phyloP scores from a whole-genome alignment of 2,329 filamentous ascomycete genomes.

The Alternaria ethzedia region DNA sequence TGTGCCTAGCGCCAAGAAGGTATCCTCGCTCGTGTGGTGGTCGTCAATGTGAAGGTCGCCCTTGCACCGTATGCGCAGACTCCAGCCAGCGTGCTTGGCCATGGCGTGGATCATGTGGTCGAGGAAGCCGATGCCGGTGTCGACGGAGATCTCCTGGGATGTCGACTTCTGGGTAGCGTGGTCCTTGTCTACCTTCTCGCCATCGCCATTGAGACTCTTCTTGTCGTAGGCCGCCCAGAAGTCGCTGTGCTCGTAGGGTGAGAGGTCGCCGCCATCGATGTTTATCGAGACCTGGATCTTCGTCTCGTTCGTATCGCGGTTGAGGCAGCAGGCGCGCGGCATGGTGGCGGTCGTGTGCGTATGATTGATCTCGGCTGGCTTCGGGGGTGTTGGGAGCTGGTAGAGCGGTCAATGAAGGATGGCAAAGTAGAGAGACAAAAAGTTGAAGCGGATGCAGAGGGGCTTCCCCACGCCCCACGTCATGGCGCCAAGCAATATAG shows the following conservation, averaged over 20 bases:
- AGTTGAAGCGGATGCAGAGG: slow-evolving; percentile 25
- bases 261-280: slow-evolving; percentile 80
- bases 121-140: slow-evolving; percentile 95
- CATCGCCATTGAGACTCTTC: slow-evolving; percentile 37
- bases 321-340: slow-evolving; percentile 75
- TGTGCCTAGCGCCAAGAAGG: slow-evolving; percentile 85
- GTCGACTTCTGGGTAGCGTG: slow-evolving; percentile 87
- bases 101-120: slow-evolving; percentile 99
- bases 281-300: slow-evolving; percentile 93
- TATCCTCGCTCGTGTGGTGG: slow-evolving; percentile 97
- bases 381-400: neutral
- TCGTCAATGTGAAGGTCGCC: slow-evolving; percentile 98
- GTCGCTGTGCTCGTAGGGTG: slow-evolving; percentile 55
- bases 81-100: slow-evolving; percentile 96
- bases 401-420: neutral
- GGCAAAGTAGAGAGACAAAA: slow-evolving; percentile 18
- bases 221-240: slow-evolving; percentile 57
- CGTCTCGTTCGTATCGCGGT: slow-evolving; percentile 96
- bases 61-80: slow-evolving; percentile 78
- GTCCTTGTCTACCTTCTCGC: slow-evolving; percentile 53
- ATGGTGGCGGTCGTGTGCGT: slow-evolving; percentile 25
- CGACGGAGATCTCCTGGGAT: slow-evolving; percentile 83
- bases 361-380: neutral
- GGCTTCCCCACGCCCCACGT: slow-evolving; percentile 31
- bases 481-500: slow-evolving; percentile 33